Conservation (phyloP, 23 red algal species). For the Cyanidiococcus yangmingshanensis region DNA sequence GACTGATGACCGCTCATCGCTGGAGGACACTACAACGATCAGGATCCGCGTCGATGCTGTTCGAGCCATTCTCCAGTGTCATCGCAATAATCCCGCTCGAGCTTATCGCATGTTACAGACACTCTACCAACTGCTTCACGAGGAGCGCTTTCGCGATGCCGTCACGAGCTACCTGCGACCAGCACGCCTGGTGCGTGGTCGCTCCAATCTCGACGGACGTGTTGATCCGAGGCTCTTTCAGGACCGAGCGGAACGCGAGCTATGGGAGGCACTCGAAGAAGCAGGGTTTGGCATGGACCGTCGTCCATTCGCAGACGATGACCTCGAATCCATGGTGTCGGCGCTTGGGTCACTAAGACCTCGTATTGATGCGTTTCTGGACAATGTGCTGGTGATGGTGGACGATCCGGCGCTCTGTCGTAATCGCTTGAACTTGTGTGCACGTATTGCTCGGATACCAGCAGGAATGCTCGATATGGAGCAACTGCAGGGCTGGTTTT, state of each 20-base stretch:
- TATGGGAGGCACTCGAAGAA: constrained; percentile 35
- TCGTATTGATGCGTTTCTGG: constrained; percentile 63
- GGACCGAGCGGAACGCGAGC: constrained; percentile 27
- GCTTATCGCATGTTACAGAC: not conserved
- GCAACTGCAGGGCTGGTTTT: constrained; percentile 19
- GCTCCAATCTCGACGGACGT: not conserved
- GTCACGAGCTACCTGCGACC: constrained; percentile 45
- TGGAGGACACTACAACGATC: not conserved
- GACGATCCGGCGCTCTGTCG: constrained; percentile 42
- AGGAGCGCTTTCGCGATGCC: constrained; percentile 29
- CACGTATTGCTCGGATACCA: constrained; percentile 41
- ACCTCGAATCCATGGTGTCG: constrained; percentile 23
- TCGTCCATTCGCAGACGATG: not conserved
- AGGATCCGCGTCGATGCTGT: not conserved
- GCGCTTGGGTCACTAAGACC: constrained; percentile 34
- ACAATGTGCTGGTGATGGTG: constrained; percentile 70
- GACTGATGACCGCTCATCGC: not conserved
- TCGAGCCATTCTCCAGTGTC: not conserved
- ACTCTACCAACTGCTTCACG: not conserved
- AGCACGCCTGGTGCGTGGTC: constrained; percentile 34
- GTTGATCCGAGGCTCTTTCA: constrained; percentile 43
- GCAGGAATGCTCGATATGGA: constrained; percentile 40
- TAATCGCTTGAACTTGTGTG: constrained; percentile 64
- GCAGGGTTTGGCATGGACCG: not conserved
- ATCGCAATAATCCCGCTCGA: not conserved